Evolutionary conservation across 768 basidiomycete genomes (phyloP).

Genomic region (Thelephora aurantiotincta): DNA sequence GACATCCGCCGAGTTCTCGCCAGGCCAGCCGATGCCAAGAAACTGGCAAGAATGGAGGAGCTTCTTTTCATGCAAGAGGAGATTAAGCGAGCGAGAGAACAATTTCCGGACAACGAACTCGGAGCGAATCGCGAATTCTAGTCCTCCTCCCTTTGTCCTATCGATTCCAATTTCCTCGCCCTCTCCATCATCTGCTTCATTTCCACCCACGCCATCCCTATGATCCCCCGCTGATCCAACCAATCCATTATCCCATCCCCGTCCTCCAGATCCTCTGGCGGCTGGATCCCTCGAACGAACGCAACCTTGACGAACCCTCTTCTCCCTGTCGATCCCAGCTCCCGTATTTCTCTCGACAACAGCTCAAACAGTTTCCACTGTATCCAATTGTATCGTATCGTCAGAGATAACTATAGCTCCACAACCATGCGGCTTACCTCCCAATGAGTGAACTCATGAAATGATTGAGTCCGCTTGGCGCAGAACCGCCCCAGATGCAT

Average conservation of each 20-base stretch:
- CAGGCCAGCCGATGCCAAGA: slow-evolving; percentile 80
- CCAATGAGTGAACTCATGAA: slow-evolving; percentile 70
- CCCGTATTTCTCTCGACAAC: slow-evolving; percentile 44
- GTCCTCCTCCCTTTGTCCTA: slow-evolving; percentile 32
- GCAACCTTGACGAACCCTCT: slow-evolving; percentile 46
- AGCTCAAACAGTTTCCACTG: slow-evolving; percentile 53
- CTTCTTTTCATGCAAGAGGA: slow-evolving; percentile 88
- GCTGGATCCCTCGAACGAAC: slow-evolving; percentile 34
- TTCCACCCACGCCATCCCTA: slow-evolving; percentile 57
- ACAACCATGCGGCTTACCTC: slow-evolving; percentile 36
- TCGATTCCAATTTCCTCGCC: slow-evolving; percentile 48
- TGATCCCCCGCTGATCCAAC: slow-evolving; percentile 56
- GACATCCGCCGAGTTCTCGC: slow-evolving; percentile 73
- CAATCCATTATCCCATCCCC: slow-evolving; percentile 76
- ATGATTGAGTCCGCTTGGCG: slow-evolving; percentile 50
- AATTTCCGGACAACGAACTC: slow-evolving; percentile 39
- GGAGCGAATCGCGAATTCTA: background rate
- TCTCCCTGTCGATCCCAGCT: slow-evolving; percentile 26
- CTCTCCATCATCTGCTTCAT: slow-evolving; percentile 63
- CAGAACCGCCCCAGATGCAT: slow-evolving; percentile 74
- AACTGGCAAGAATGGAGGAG: slow-evolving; percentile 86
- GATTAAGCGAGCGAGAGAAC: slow-evolving; percentile 75
- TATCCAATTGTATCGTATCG: background rate
- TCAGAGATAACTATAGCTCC: background rate
- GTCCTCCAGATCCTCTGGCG: slow-evolving; percentile 53